A percentile compares a stretch with the other conserved stretches of the same genome.
Evolutionary conservation across 192 early-diverging fungal species (phyloP).

Genomic region (Backusella morwellensis): DNA sequence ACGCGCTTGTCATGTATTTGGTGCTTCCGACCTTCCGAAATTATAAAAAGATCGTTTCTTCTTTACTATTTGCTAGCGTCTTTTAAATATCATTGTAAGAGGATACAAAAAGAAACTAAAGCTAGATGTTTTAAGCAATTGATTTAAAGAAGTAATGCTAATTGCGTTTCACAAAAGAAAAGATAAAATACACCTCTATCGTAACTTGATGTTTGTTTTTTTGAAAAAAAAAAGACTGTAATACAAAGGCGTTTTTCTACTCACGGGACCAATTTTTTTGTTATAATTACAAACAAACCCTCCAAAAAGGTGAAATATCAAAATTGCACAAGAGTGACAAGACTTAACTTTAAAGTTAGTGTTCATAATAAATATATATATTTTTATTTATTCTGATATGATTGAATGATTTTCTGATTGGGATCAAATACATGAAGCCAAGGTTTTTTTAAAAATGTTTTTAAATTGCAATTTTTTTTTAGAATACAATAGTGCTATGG

Average conservation of each 20-base stretch:
- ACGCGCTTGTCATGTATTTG: slow-evolving; percentile 5
- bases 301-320: background rate
- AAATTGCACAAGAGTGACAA: background rate
- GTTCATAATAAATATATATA: background rate
- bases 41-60: slow-evolving; percentile 2
- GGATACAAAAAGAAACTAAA: background rate
- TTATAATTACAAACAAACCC: background rate
- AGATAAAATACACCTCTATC: background rate
- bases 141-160: background rate
- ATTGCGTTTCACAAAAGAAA: background rate
- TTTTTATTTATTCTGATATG: slow-evolving; percentile 5
- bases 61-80: background rate
- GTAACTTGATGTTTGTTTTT: background rate
- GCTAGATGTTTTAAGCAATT: background rate
- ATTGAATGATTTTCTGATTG: background rate
- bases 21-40: background rate
- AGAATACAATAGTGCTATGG: background rate
- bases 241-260: background rate
- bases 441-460: background rate
- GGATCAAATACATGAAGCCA: background rate
- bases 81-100: background rate
- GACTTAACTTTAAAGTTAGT: background rate
- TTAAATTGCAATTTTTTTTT: slow-evolving; percentile 5
- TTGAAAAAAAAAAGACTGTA: background rate
- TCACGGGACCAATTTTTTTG: background rate